Evolutionary conservation across 2,329 filamentous ascomycete genomes (phyloP).

Genomic region (Diaporthe vaccinii): DNA sequence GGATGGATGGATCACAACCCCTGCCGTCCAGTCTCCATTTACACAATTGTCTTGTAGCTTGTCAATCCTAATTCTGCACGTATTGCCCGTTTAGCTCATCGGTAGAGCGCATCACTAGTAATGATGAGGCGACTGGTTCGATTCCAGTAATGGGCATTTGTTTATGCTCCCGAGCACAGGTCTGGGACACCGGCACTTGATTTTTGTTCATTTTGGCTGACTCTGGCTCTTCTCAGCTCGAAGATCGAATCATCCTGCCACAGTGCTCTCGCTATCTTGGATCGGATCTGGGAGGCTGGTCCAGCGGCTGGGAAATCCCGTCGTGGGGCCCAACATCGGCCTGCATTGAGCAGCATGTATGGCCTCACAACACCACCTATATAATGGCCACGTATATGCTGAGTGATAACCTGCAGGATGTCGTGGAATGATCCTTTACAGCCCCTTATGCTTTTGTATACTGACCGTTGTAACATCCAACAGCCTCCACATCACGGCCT

Average conservation of each 20-base stretch:
- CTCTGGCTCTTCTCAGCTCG: too few species aligned
- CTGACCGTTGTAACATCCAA: neutral
- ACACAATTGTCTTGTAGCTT: too few species aligned
- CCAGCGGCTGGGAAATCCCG: neutral
- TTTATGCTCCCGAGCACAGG: neutral
- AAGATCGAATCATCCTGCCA: too few species aligned
- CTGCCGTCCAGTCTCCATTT: too few species aligned
- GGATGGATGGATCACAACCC: neutral
- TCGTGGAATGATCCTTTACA: neutral
- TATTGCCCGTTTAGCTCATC: constrained; percentile 41
- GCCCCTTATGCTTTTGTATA: neutral
- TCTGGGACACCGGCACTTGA: constrained; percentile 12
- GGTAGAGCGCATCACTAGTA: constrained; percentile 43
- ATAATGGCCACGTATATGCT: constrained; percentile 5
- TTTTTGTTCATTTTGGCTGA: neutral
- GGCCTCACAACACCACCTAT: neutral
- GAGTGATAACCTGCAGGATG: neutral
- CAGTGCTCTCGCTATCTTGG: too few species aligned
- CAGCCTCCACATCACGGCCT: too few species aligned
- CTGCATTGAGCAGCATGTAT: neutral
- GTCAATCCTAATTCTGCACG: too few species aligned
- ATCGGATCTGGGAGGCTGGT: neutral
- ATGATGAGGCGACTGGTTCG: constrained; percentile 41
- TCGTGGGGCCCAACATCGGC: neutral
- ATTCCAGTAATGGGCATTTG: constrained; percentile 40